A percentile compares a stretch with the other conserved stretches of the same genome.
phyloP scores from a whole-genome alignment of 2,329 filamentous ascomycete species.

The Xylariales sp. region DNA sequence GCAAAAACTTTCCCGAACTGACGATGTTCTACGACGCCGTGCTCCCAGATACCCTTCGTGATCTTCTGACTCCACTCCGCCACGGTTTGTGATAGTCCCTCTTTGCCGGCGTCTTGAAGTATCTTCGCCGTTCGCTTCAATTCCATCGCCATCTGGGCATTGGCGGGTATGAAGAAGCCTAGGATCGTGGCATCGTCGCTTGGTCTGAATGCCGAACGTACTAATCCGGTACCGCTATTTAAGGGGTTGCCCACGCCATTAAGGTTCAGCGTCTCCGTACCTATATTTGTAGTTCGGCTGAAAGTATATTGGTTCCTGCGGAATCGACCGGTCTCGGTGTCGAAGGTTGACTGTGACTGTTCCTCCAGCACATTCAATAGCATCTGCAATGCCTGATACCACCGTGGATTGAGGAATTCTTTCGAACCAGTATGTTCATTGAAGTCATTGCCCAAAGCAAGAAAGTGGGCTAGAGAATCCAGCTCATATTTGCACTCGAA shows the following conservation, averaged over 20 bases:
- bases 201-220: slow-evolving; percentile 92
- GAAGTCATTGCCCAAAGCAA: slow-evolving; percentile 88
- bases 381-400: slow-evolving; percentile 81
- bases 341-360: slow-evolving; percentile 85
- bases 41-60: slow-evolving; percentile 81
- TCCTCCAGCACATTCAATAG: slow-evolving; percentile 79
- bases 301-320: slow-evolving; percentile 86
- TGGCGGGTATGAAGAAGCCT: slow-evolving; percentile 93
- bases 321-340: slow-evolving; percentile 72
- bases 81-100: slow-evolving; percentile 64
- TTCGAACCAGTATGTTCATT: slow-evolving; percentile 81
- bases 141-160: slow-evolving; percentile 96
- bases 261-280: slow-evolving; percentile 90
- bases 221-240: slow-evolving; percentile 82
- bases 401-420: slow-evolving; percentile 81
- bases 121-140: slow-evolving; percentile 78
- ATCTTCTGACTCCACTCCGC: slow-evolving; percentile 72
- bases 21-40: slow-evolving; percentile 82
- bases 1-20: slow-evolving; percentile 84
- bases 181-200: slow-evolving; percentile 95
- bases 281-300: slow-evolving; percentile 79
- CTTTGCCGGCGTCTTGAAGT: slow-evolving; percentile 70
- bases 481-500: slow-evolving; percentile 99
- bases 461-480: slow-evolving; percentile 92
- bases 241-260: slow-evolving; percentile 91